These are phyloP conservation scores for Pythium aquatile DNA, from an alignment of 352 stramenopile genomes.

Conservation along the genomic window DNA sequence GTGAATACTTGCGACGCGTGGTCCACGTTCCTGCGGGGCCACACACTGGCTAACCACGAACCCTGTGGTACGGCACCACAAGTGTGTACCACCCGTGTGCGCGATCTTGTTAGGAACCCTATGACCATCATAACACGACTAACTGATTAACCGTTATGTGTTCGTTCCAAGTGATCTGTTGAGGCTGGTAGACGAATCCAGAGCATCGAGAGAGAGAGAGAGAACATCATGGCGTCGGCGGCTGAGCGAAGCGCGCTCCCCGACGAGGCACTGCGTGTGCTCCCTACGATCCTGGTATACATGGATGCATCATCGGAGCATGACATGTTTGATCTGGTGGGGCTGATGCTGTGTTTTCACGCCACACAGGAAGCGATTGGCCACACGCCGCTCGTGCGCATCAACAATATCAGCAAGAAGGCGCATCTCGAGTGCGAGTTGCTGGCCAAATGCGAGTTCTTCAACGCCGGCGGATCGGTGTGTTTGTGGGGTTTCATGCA, in stretches of 20 bases:
- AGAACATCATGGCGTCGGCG: constrained; percentile 17
- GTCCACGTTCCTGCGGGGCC: constrained; percentile 22
- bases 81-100: background rate
- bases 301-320: background rate
- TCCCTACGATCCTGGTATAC: constrained; percentile 61
- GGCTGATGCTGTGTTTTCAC: too few relatives aligned
- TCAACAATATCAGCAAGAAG: constrained; percentile 84
- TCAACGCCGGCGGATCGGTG: constrained; percentile 88
- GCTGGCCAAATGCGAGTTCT: constrained; percentile 95
- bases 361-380: constrained; percentile 29
- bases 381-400: constrained; percentile 93
- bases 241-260: constrained; percentile 30
- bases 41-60: constrained; percentile 22
- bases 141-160: background rate
- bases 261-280: constrained; percentile 43
- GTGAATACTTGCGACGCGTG: constrained; percentile 8
- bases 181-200: constrained; percentile 19
- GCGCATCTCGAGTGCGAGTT: constrained; percentile 87
- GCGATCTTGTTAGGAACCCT: constrained; percentile 10
- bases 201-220: too few relatives aligned
- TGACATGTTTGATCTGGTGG: too few relatives aligned
- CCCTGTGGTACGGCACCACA: constrained; percentile 17
- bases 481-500: background rate
- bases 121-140: background rate
- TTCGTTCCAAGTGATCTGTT: constrained; percentile 11